Evolutionary conservation across 306 rosid species (phyloP).

Genomic region (Oemleria cerasiformis): DNA sequence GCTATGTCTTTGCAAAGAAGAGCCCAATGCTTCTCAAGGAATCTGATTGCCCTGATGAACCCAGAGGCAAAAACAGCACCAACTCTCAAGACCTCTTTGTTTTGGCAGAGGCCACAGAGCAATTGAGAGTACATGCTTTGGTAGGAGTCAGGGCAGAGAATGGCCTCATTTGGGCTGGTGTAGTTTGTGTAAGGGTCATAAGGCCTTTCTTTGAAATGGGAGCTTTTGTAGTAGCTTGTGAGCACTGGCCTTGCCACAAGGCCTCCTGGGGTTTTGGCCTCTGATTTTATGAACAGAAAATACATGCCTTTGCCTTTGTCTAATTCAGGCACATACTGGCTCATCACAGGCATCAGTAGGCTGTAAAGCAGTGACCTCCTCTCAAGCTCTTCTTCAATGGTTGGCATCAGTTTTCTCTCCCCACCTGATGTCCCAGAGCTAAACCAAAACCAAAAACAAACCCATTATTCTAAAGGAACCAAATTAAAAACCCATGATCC

Average conservation of each 20-base stretch:
- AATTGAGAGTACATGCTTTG: slow-evolving; percentile 92
- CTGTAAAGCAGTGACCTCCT: slow-evolving; percentile 58
- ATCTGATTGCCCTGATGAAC: slow-evolving; percentile 69
- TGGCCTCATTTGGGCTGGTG: slow-evolving; percentile 81
- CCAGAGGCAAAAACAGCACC: slow-evolving; percentile 89
- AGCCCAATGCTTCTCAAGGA: slow-evolving; percentile 68
- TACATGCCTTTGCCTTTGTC: slow-evolving; percentile 97
- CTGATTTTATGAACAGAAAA: slow-evolving; percentile 73
- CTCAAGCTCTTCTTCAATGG: slow-evolving; percentile 65
- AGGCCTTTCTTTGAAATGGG: slow-evolving; percentile 56
- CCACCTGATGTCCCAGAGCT: slow-evolving; percentile 98
- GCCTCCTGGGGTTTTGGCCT: slow-evolving; percentile 75
- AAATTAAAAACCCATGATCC: not conserved
- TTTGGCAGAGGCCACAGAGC: slow-evolving; percentile 73
- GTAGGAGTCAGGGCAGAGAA: slow-evolving; percentile 77
- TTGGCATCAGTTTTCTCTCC: slow-evolving; percentile 90
- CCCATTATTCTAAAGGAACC: slow-evolving; percentile 1
- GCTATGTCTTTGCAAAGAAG: slow-evolving; percentile 61
- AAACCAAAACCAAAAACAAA: slow-evolving; percentile 16
- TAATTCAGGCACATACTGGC: slow-evolving; percentile 50
- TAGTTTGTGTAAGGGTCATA: slow-evolving; percentile 80
- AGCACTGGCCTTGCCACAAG: slow-evolving; percentile 76
- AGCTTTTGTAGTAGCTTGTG: slow-evolving; percentile 75
- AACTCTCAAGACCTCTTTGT: slow-evolving; percentile 59
- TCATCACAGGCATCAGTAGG: slow-evolving; percentile 77